Conservation (phyloP, 768 basidiomycete genomes). For the Filobasidium wieringae region DNA sequence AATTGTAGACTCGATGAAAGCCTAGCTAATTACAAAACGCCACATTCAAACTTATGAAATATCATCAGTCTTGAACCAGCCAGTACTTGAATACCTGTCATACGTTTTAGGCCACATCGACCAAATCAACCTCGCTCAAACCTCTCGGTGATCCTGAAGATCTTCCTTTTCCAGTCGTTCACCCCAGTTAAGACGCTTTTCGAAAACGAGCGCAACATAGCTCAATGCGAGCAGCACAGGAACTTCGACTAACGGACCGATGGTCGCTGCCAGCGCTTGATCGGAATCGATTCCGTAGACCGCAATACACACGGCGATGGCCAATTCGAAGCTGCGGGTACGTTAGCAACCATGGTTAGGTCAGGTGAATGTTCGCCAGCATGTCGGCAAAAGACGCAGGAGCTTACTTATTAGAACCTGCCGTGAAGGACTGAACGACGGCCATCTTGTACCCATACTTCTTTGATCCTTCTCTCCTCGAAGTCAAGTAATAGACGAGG, state of each 20-base stretch:
- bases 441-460: conserved; percentile 56
- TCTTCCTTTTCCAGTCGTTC: not conserved
- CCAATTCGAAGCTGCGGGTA: conserved; percentile 49
- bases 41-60: too few species aligned
- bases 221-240: conserved; percentile 61
- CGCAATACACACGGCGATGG: conserved; percentile 69
- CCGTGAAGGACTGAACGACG: conserved; percentile 67
- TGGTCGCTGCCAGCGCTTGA: conserved; percentile 67
- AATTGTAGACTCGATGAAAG: too few species aligned
- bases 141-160: too few species aligned
- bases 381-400: not conserved
- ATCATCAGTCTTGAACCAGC: too few species aligned
- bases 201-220: conserved; percentile 41
- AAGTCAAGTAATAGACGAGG: conserved; percentile 46
- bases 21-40: too few species aligned
- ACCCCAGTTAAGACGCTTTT: not conserved
- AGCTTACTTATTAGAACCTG: conserved; percentile 54
- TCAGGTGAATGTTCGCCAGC: too few species aligned
- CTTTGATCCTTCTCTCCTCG: conserved; percentile 3
- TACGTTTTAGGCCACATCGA: too few species aligned
- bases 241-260: conserved; percentile 44
- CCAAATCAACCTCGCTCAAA: too few species aligned
- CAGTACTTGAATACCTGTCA: too few species aligned
- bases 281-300: conserved; percentile 66
- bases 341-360: too few species aligned